A percentile compares a stretch with the other conserved stretches of the same genome.
Conservation (phyloP, 306 rosid species). For the Cucurbita maxima region DNA sequence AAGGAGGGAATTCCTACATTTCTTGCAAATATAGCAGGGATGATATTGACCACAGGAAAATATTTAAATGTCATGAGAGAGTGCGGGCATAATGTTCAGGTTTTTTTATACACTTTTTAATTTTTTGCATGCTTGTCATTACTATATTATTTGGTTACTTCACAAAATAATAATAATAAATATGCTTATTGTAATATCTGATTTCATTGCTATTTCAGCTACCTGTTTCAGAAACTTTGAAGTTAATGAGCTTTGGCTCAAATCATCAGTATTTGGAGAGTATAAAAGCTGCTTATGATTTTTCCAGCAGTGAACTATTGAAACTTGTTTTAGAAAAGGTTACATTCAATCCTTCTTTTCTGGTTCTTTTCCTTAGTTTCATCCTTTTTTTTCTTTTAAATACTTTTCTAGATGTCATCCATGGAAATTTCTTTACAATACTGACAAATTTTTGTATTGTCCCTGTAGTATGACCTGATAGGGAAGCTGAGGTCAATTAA, state of each 20-base stretch:
- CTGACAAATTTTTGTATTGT: slow-evolving; percentile 9
- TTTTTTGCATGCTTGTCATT: background rate
- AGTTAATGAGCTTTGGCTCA: slow-evolving; percentile 70
- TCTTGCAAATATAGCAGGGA: slow-evolving; percentile 63
- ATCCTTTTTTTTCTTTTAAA: slow-evolving; percentile 8
- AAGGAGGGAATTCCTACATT: slow-evolving; percentile 97
- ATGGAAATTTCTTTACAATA: background rate
- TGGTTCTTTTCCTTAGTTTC: slow-evolving; percentile 1
- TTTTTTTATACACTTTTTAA: background rate
- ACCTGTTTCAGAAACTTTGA: slow-evolving; percentile 76
- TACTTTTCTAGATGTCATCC: background rate
- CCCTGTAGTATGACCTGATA: slow-evolving; percentile 61
- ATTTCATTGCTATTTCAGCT: slow-evolving; percentile 25
- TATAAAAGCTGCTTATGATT: slow-evolving; percentile 80
- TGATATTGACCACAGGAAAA: slow-evolving; percentile 93
- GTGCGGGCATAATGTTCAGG: slow-evolving; percentile 97
- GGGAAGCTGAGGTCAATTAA: slow-evolving; percentile 88
- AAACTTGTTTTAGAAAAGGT: slow-evolving; percentile 93
- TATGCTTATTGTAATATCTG: background rate
- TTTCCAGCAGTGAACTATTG: slow-evolving; percentile 85
- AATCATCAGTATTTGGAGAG: slow-evolving; percentile 92
- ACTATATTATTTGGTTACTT: background rate
- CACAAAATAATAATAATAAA: background rate
- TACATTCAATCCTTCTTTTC: slow-evolving; percentile 4
- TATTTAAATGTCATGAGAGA: slow-evolving; percentile 97